Conservation (phyloP, 345 rosid species). For the Populus tremula region DNA sequence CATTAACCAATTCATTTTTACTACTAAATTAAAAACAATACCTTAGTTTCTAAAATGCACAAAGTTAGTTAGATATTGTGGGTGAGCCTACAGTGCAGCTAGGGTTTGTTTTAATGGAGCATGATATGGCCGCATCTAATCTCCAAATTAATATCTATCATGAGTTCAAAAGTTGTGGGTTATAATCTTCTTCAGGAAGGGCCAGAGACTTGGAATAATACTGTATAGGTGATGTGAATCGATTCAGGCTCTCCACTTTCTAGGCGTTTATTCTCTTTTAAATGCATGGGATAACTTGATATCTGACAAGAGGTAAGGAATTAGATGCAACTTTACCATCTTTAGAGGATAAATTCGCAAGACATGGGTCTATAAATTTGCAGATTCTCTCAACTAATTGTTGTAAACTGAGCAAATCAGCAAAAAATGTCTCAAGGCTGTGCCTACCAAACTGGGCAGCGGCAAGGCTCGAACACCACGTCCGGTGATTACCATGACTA, state of each 20-base stretch:
- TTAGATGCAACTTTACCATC: slow-evolving; percentile 32
- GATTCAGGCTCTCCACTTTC: neutral
- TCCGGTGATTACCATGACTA: slow-evolving; percentile 42
- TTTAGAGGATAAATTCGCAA: slow-evolving; percentile 18
- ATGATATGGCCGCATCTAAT: too few species aligned
- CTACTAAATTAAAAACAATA: too few species aligned
- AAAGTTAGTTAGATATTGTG: too few species aligned
- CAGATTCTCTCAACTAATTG: neutral
- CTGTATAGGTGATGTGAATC: too few species aligned
- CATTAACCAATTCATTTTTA: too few species aligned
- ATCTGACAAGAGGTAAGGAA: slow-evolving; percentile 20
- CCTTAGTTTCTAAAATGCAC: too few species aligned
- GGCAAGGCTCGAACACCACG: slow-evolving; percentile 26
- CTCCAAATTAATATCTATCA: too few species aligned
- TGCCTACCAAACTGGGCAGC: slow-evolving; percentile 8
- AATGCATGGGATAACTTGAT: neutral
- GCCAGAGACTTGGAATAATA: too few species aligned
- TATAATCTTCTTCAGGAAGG: too few species aligned
- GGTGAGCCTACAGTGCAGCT: too few species aligned
- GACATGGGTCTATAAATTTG: slow-evolving; percentile 28
- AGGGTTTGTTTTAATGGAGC: too few species aligned
- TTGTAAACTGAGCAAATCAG: neutral
- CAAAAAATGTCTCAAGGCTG: slow-evolving; percentile 9
- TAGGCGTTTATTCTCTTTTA: neutral
- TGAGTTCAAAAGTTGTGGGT: too few species aligned